Evolutionary conservation across 2,329 filamentous ascomycete species (phyloP), one percentile per base, ranked within the genome.

Genomic region (Alternaria gansuensis): DNA sequence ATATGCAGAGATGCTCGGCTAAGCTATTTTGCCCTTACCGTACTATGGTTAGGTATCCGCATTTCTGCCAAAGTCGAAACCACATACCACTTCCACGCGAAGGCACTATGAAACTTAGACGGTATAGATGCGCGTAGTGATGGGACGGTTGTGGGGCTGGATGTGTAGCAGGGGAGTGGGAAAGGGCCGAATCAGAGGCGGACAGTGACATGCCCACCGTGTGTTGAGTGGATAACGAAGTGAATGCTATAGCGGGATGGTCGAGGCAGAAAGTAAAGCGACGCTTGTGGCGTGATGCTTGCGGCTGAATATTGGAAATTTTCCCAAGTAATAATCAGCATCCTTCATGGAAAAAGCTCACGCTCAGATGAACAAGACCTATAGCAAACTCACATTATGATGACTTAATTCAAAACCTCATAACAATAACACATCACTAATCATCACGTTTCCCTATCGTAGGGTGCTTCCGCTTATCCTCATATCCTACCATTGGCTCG

Each of bases 401-500:
- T 24, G 21, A 21, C 29, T 13, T 34, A 7, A 23, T 23, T 24
- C n/a, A 29, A 36, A 8, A 33, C 29, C 11, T 31, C 33, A 41
- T 13, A 41, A 11, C 37, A n/a, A 23, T 31, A 28, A 51, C 24
- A 31, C 29, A 23, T 29, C 26, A 37, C 40, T 51, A 52, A 40
- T 59, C 46, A 14, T 46, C 46, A 48, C 46, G 53, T 44, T 54
- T 17, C 29, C 54, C 54, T 23, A 61, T 41, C 6, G 55, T 52
- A 33, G 59, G 62, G 49, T 67, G 57, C 17, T 46, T 57, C 17
- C 55, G 49, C 26, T 54, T 59, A 51, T 68, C 51, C 3, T 64
- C 50, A 46, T 62, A 60, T 17, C 53, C 45, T 7, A 14, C 24
- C 10, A 43, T 10, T 10, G 37, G 14, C 21, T 79, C 2, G 65